A percentile compares a stretch with the other conserved stretches of the same genome.
Conservation (phyloP, 129 eudicot genomes). For the Rutidosis leptorrhynchoides region DNA sequence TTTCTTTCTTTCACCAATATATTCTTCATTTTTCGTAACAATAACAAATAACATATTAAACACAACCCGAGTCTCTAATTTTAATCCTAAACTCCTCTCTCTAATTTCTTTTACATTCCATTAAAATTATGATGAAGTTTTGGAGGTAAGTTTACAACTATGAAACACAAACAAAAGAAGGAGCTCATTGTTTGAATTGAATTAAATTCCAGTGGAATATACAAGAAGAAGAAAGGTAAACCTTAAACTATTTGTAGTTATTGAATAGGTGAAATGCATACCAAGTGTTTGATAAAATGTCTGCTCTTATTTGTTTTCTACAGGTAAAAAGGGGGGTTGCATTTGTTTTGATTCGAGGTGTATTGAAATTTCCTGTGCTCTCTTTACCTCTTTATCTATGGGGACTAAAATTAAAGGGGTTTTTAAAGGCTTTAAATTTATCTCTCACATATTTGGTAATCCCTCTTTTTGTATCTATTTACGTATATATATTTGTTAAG, state of each 20-base stretch:
- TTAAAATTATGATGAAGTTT: not conserved
- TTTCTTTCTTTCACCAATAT: too few relatives aligned
- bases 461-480: conserved; percentile 2
- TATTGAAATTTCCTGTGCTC: not conserved
- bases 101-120: conserved; percentile 9
- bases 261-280: conserved; percentile 9
- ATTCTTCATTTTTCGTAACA: too few relatives aligned
- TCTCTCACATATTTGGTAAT: conserved; percentile 79
- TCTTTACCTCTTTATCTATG: conserved; percentile 35
- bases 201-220: not conserved
- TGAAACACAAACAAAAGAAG: conserved; percentile 22
- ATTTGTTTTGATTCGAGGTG: too few relatives aligned
- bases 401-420: conserved; percentile 76
- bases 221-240: too few relatives aligned
- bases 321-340: conserved; percentile 39
- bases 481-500: not conserved
- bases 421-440: conserved; percentile 69
- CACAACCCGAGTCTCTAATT: conserved; percentile 10
- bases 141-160: conserved; percentile 25
- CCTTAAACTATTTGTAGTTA: not conserved
- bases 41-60: too few relatives aligned
- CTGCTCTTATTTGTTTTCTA: conserved; percentile 24
- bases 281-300: conserved; percentile 36
- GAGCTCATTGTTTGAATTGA: conserved; percentile 18
- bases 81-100: conserved; percentile 16